These are phyloP conservation scores for Dipodascus geniculatus DNA, from an alignment of 805 yeast species.

Conservation along the genomic window DNA sequence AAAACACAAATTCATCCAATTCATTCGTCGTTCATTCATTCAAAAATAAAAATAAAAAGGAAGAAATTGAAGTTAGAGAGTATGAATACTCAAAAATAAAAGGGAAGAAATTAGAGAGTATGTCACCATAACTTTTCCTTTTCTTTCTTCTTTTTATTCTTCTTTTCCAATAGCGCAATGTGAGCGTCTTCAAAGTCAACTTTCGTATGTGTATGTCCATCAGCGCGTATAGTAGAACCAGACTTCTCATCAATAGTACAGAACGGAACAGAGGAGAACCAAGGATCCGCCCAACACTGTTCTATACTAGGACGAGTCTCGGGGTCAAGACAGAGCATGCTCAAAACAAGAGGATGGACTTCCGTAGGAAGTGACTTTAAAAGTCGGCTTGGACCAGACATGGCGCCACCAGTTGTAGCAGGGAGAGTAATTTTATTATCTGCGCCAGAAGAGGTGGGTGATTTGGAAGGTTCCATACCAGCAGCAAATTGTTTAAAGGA, in stretches of 20 bases:
- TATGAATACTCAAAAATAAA: not conserved
- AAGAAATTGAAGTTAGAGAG: not conserved
- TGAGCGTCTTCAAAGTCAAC: slow-evolving; percentile 94
- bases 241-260: slow-evolving; percentile 37
- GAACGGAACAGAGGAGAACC: slow-evolving; percentile 49
- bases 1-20: not conserved
- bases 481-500: slow-evolving; percentile 62
- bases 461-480: slow-evolving; percentile 5
- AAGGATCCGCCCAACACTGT: slow-evolving; percentile 45
- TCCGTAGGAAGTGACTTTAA: slow-evolving; percentile 58
- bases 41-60: not conserved
- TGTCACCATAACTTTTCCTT: slow-evolving; percentile 18
- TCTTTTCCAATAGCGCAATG: slow-evolving; percentile 83
- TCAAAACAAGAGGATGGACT: slow-evolving; percentile 46
- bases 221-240: slow-evolving; percentile 30
- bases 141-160: slow-evolving; percentile 41
- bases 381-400: slow-evolving; percentile 54
- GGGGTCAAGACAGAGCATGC: slow-evolving; percentile 62
- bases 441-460: slow-evolving; percentile 7
- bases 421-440: not conserved
- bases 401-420: slow-evolving; percentile 18
- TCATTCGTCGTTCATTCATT: not conserved
- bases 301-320: slow-evolving; percentile 44
- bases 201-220: slow-evolving; percentile 70
- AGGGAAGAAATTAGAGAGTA: not conserved